Percentiles rank a stretch among this genome's conserved stretches.
Conservation (phyloP, 2,329 filamentous ascomycete species). For the Cordyceps tenuipes region DNA sequence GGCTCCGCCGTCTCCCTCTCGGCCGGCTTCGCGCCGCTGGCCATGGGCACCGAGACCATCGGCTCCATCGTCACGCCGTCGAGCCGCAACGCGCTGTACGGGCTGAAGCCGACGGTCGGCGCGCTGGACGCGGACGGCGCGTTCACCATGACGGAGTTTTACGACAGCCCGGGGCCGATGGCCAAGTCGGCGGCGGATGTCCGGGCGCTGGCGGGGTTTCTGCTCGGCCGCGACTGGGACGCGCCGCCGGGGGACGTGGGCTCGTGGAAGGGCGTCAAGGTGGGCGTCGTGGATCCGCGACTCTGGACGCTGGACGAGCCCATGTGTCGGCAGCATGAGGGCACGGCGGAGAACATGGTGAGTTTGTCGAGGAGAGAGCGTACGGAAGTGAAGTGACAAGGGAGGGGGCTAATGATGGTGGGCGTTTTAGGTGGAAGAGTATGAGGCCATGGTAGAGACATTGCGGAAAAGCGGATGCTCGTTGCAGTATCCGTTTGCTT, state of each 20-base stretch:
- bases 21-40: conserved; percentile 23
- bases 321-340: conserved; percentile 11
- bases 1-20: conserved; percentile 27
- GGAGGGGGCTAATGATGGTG: background rate
- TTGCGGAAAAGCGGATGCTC: background rate
- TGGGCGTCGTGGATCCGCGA: conserved; percentile 12
- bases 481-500: conserved; percentile 4
- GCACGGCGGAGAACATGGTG: conserved; percentile 15
- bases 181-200: conserved; percentile 17
- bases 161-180: conserved; percentile 20
- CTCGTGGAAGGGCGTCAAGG: conserved; percentile 10
- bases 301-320: conserved; percentile 12
- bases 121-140: conserved; percentile 15
- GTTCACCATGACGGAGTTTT: conserved; percentile 19
- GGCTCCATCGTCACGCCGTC: conserved; percentile 22
- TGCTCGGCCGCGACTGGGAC: background rate
- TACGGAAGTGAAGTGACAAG: background rate
- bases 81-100: conserved; percentile 18
- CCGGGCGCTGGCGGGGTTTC: conserved; percentile 5
- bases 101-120: conserved; percentile 20
- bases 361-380: background rate
- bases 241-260: background rate
- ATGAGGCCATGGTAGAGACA: conserved; percentile 2
- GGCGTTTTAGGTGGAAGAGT: conserved; percentile 4
- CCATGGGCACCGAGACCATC: conserved; percentile 26